Evolutionary conservation across 352 stramenopile genomes (phyloP), one percentile per base, ranked within the genome.

Genomic region (Phytophthora citricola): DNA sequence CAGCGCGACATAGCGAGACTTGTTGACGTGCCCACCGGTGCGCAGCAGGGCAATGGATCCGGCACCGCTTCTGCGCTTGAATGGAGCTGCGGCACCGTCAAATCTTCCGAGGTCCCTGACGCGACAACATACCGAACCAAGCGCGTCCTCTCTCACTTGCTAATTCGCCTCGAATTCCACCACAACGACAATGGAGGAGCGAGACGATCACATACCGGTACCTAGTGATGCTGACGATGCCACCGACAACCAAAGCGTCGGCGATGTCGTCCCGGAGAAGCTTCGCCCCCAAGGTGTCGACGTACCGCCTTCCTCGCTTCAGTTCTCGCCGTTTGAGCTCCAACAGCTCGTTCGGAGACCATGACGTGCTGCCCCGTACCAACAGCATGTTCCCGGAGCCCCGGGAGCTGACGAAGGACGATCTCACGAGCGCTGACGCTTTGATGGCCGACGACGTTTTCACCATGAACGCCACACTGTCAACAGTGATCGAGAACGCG

Each of bases 381-480:
- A 54, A 63, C 4, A 78, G 70, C 22, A 78, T 74, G 66, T 74
- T 59, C 38, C 70, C 70, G 11, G 70, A 78, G n/a, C 66, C 70
- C 1, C 63, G 48, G 9, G 10, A 66, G n/a, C 52, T 81, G 12
- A 58, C 64, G 3, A 69, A 73, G 7, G 58, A 82, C 34, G 63
- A 76, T 8, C 41, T 87, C 5, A 73, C 71, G 3, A 88, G 68
- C 36, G 78, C 78, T 24, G 82, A 89, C 17, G 66, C 75, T 29
- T 50, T 91, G 20, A 76, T 91, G 66, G 79, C 75, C 7, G 57
- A 66, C n/a, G 82, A 66, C 40, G 70, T 86, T 14, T 73, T 87
- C 52, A 75, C 72, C 29, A 87, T 91, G 79, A 78, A 89, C 62
- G 43, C 73, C 24, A 81, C 66, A 20, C 67, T 92, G 36, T 79